Evolutionary conservation across 495 filamentous ascomycete genomes (phyloP).

Genomic region (Penicillium coprophilum): DNA sequence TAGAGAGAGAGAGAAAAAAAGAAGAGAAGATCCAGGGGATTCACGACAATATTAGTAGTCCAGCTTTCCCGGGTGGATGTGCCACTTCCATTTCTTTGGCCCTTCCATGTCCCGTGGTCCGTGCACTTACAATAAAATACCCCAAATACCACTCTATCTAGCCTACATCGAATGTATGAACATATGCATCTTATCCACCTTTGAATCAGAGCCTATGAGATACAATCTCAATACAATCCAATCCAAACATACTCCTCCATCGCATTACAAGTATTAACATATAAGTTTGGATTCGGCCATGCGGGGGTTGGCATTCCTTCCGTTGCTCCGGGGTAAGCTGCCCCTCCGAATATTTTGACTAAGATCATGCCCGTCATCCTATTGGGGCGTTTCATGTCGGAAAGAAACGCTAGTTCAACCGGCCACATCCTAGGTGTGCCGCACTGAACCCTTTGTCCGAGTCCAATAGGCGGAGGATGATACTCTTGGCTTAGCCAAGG

Average conservation of each 20-base stretch:
- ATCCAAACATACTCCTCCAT: not conserved
- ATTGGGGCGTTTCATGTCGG: not conserved
- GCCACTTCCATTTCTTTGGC: conserved; percentile 8
- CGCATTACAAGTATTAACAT: conserved; percentile 1
- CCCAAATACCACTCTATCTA: not conserved
- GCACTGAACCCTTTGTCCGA: conserved; percentile 13
- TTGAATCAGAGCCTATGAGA: not conserved
- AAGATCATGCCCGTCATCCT: conserved; percentile 11
- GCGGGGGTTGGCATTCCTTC: conserved; percentile 41
- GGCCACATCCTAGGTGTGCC: conserved; percentile 3
- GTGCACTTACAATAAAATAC: conserved; percentile 2
- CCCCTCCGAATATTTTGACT: conserved; percentile 12
- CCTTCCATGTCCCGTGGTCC: conserved; percentile 7
- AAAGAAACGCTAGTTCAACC: conserved; percentile 3
- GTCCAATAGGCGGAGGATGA: not conserved
- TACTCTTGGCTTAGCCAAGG: conserved; percentile 1
- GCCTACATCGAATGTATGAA: not conserved
- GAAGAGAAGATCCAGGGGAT: not conserved
- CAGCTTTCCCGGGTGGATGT: not conserved
- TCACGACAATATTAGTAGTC: conserved; percentile 5
- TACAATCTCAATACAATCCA: not conserved
- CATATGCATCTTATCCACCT: not conserved
- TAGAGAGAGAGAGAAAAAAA: not conserved
- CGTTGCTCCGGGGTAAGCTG: conserved; percentile 46
- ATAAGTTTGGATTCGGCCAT: conserved; percentile 34